phyloP scores from a whole-genome alignment of 1,284 basidiomycete species.

The Leccinum fuscescens region DNA sequence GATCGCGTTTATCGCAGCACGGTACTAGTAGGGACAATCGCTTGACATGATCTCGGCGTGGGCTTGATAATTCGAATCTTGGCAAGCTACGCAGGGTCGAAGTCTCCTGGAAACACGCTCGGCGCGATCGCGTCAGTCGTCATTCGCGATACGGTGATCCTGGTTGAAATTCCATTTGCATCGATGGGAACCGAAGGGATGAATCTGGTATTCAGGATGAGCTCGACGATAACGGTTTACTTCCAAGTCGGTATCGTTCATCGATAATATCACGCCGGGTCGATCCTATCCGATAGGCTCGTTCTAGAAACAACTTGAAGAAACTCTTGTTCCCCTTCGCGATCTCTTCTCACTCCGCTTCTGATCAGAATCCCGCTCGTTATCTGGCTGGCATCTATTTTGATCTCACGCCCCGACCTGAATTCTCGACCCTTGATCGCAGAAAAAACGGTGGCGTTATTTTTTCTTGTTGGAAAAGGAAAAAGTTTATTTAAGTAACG shows the following conservation, averaged over 20 bases:
- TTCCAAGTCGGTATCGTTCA: no score
- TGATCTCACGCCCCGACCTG: neutral
- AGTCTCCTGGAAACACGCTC: neutral
- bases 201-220: no score
- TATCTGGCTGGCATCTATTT: neutral
- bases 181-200: no score
- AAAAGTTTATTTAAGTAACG: neutral
- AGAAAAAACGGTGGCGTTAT: conserved; percentile 1
- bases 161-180: no score
- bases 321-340: neutral
- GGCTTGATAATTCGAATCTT: neutral
- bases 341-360: neutral
- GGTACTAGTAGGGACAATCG: neutral
- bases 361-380: neutral
- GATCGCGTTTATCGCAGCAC: neutral
- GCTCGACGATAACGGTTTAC: no score
- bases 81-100: neutral
- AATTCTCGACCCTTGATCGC: neutral
- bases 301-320: neutral
- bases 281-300: neutral
- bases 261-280: neutral
- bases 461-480: neutral
- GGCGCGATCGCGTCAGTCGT: neutral
- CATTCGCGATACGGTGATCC: neutral
- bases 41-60: neutral